Percentiles rank a stretch among this genome's conserved stretches.
phyloP scores from a whole-genome alignment of 78 protist genomes.

The Polysphondylium violaceum region DNA sequence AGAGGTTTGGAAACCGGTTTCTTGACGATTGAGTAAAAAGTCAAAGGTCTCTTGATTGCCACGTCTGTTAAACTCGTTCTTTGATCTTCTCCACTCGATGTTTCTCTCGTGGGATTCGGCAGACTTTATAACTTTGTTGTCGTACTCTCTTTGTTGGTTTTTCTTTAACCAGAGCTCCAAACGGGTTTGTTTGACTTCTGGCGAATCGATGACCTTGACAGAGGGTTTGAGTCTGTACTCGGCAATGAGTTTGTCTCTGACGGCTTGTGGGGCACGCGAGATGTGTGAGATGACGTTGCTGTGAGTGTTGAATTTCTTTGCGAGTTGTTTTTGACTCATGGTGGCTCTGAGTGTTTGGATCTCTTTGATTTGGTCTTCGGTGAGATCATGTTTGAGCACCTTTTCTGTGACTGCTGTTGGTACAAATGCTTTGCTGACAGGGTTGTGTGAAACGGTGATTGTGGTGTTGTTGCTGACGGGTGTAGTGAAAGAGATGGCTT shows the following conservation, averaged over 20 bases:
- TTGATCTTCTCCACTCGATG: not conserved
- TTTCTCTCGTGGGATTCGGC: slow-evolving; percentile 8
- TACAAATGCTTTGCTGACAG: not conserved
- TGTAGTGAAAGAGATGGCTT: not conserved
- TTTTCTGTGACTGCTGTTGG: slow-evolving; percentile 23
- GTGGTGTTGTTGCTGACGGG: not conserved
- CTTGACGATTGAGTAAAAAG: not conserved
- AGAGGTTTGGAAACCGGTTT: not conserved
- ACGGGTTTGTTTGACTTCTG: not conserved
- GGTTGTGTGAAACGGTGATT: not conserved
- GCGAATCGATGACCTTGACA: not conserved
- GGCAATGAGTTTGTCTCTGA: slow-evolving; percentile 2
- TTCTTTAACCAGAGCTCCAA: slow-evolving; percentile 5
- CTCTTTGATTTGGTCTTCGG: slow-evolving; percentile 2
- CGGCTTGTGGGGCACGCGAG: not conserved
- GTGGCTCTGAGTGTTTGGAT: slow-evolving; percentile 22
- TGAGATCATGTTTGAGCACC: not conserved
- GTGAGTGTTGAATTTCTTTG: slow-evolving; percentile 33
- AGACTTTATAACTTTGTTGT: slow-evolving; percentile 26
- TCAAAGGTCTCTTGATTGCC: slow-evolving; percentile 50
- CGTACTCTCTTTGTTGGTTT: slow-evolving; percentile 47
- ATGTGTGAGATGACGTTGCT: not conserved
- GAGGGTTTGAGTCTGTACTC: not conserved
- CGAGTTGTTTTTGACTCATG: slow-evolving; percentile 19
- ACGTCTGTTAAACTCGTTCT: not conserved